A percentile compares a stretch with the other conserved stretches of the same genome.
Conservation (phyloP, 1,284 basidiomycete species). For the Trichosporon coremiiforme region DNA sequence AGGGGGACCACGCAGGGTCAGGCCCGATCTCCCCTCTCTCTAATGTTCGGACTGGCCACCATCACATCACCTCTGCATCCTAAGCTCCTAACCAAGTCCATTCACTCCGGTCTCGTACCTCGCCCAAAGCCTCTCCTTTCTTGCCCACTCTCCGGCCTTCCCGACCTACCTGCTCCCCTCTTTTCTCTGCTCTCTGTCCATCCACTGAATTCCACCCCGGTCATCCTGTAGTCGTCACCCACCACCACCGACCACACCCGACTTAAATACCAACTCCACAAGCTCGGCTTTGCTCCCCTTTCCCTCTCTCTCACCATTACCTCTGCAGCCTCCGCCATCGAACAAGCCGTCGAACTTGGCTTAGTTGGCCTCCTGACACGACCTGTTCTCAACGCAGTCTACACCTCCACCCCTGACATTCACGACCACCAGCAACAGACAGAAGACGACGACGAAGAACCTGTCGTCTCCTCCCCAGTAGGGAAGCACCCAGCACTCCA, state of each 20-base stretch:
- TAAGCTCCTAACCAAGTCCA: no score
- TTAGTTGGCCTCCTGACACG: conserved; percentile 52
- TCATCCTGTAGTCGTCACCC: conserved; percentile 6
- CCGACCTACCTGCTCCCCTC: conserved; percentile 14
- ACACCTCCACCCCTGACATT: conserved; percentile 30
- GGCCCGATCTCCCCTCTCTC: background rate
- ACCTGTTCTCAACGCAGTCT: conserved; percentile 54
- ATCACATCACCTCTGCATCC: no score
- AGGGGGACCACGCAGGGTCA: background rate
- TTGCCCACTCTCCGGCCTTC: background rate
- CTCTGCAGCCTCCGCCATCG: conserved; percentile 30
- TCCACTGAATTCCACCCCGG: conserved; percentile 2
- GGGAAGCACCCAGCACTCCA: conserved; percentile 2
- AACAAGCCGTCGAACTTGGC: conserved; percentile 50
- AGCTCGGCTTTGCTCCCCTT: background rate
- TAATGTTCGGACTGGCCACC: no score
- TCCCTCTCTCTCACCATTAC: conserved; percentile 26
- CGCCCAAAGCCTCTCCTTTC: background rate
- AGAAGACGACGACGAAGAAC: background rate
- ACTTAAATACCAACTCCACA: conserved; percentile 3
- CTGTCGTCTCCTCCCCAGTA: conserved; percentile 9
- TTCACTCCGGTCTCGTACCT: no score
- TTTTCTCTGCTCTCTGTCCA: background rate
- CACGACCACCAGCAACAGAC: conserved; percentile 21
- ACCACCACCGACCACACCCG: background rate